Conservation (phyloP, 352 stramenopile species). For the Phytopythium vexans region DNA sequence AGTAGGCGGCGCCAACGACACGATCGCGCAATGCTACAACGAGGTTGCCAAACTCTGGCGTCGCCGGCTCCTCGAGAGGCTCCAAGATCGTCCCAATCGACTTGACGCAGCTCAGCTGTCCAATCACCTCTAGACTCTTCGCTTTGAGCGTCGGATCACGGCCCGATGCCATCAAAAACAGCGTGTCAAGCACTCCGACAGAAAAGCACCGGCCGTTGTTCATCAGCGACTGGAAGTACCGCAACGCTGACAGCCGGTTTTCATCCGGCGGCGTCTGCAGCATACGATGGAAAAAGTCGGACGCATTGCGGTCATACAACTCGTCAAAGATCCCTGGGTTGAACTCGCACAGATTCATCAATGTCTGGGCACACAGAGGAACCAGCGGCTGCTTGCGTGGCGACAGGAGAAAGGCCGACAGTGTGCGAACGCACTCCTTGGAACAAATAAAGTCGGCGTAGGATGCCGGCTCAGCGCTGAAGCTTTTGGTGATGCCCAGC, state of each 20-base stretch:
- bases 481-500: conserved; percentile 74
- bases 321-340: conserved; percentile 66
- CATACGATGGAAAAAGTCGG: conserved; percentile 73
- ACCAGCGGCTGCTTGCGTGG: conserved; percentile 56
- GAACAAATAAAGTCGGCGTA: conserved; percentile 67
- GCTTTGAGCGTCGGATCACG: conserved; percentile 44
- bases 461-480: conserved; percentile 47
- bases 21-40: conserved; percentile 59
- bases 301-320: conserved; percentile 58
- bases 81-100: conserved; percentile 45
- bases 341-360: conserved; percentile 80
- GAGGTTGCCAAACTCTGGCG: conserved; percentile 38
- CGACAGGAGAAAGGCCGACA: conserved; percentile 69
- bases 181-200: conserved; percentile 58
- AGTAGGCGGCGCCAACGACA: conserved; percentile 56
- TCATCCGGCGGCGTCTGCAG: conserved; percentile 75
- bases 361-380: conserved; percentile 55
- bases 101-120: conserved; percentile 45
- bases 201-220: conserved; percentile 54
- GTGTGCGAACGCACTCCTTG: conserved; percentile 39
- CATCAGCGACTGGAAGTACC: conserved; percentile 68
- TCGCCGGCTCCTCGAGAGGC: conserved; percentile 34
- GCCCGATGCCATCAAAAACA: conserved; percentile 68
- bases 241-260: conserved; percentile 64
- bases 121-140: conserved; percentile 56